phyloP scores from a whole-genome alignment of 2,329 filamentous ascomycete species.

The Diplodia corticola region DNA sequence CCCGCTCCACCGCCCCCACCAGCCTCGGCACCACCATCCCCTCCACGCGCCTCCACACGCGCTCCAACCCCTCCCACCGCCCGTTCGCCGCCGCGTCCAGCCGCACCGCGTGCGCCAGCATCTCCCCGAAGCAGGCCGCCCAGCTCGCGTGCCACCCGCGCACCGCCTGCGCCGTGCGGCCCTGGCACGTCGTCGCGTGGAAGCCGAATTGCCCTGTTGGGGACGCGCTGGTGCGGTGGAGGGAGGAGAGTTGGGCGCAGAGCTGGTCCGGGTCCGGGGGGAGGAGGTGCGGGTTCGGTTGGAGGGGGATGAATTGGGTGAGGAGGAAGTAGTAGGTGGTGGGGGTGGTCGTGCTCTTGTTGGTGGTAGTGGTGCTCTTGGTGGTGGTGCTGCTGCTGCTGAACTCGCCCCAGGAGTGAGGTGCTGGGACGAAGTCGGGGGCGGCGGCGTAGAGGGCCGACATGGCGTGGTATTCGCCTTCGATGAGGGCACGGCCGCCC shows the following conservation, averaged over 20 bases:
- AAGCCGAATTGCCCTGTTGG: constrained; percentile 43
- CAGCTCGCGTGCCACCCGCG: constrained; percentile 42
- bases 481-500: background rate
- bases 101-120: constrained; percentile 33
- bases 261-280: background rate
- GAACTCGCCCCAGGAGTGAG: constrained; percentile 4
- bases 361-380: too few relatives aligned
- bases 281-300: background rate
- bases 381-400: background rate
- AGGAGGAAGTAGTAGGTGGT: constrained; percentile 4
- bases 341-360: too few relatives aligned
- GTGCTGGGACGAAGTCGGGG: background rate
- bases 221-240: constrained; percentile 6
- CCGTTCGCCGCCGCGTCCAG: constrained; percentile 38
- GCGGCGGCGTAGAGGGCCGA: background rate
- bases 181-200: constrained; percentile 31
- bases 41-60: background rate
- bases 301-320: constrained; percentile 3
- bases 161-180: constrained; percentile 31
- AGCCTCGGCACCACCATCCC: constrained; percentile 37
- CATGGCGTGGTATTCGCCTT: constrained; percentile 16
- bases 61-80: constrained; percentile 34
- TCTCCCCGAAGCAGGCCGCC: constrained; percentile 42
- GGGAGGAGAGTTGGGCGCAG: background rate
- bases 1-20: constrained; percentile 29